phyloP scores from a whole-genome alignment of 805 yeast species.

The Metahyphopichia silvanorum region DNA sequence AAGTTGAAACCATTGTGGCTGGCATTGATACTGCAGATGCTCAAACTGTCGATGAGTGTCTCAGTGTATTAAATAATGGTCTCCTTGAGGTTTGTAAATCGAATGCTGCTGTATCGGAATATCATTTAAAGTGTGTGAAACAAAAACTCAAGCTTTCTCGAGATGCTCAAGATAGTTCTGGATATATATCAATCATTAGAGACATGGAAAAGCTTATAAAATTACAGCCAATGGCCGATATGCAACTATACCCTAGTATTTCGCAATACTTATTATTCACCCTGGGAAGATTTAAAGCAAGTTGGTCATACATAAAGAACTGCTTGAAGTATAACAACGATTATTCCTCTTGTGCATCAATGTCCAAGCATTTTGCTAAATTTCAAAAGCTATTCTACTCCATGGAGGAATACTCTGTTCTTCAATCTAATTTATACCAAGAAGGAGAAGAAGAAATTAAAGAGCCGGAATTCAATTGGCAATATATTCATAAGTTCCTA shows the following conservation, averaged over 20 bases:
- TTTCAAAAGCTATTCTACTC: constrained; percentile 36
- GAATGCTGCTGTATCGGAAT: constrained; percentile 32
- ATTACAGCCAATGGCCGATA: constrained; percentile 22
- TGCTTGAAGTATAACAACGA: constrained; percentile 83
- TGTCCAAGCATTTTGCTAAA: constrained; percentile 52
- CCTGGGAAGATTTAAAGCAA: constrained; percentile 49
- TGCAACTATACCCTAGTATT: constrained; percentile 19
- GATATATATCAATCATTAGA: constrained; percentile 16
- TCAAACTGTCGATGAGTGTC: constrained; percentile 20
- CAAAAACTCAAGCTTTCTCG: constrained; percentile 8
- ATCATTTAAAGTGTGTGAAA: constrained; percentile 23
- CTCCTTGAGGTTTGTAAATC: constrained; percentile 40
- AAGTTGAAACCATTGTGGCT: constrained; percentile 9
- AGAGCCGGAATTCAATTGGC: constrained; percentile 9
- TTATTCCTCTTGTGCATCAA: constrained; percentile 51
- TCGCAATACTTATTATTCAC: constrained; percentile 43
- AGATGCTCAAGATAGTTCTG: constrained; percentile 3
- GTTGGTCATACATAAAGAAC: constrained; percentile 52
- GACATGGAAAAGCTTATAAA: constrained; percentile 25
- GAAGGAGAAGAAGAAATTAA: constrained; percentile 12
- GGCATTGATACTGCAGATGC: constrained; percentile 1
- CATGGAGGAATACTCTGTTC: constrained; percentile 44
- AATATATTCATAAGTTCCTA: constrained; percentile 18
- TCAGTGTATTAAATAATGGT: constrained; percentile 21
- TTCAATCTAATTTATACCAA: constrained; percentile 20